phyloP scores from a whole-genome alignment of 1,139 yeast species.

The Taphrina sp. region DNA sequence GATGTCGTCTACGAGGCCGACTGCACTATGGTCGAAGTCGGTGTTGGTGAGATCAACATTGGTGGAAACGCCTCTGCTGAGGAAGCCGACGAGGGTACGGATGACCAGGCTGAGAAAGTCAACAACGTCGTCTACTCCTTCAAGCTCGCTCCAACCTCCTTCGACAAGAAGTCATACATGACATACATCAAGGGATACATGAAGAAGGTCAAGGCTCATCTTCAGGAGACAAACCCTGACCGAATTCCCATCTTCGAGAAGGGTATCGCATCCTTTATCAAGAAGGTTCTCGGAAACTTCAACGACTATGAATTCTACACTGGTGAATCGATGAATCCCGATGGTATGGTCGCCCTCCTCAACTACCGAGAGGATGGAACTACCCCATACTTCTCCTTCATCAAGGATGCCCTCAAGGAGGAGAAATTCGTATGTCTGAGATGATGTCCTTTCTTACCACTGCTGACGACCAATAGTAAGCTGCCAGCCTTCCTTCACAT shows the following conservation, averaged over 20 bases:
- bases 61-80: slow-evolving; percentile 99
- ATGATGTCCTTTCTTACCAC: too few relatives aligned
- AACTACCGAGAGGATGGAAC: slow-evolving; percentile 99
- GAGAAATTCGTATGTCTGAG: slow-evolving; percentile 31
- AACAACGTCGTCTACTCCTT: slow-evolving; percentile 98
- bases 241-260: slow-evolving; percentile 83
- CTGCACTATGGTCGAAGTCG: slow-evolving; percentile 86
- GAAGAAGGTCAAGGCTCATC: slow-evolving; percentile 64
- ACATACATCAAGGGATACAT: slow-evolving; percentile 70
- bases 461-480: too few relatives aligned
- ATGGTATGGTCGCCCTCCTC: slow-evolving; percentile 89
- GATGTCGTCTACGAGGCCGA: slow-evolving; percentile 94
- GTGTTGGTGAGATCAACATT: slow-evolving; percentile 84
- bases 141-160: slow-evolving; percentile 92
- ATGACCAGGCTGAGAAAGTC: slow-evolving; percentile 82
- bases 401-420: slow-evolving; percentile 33
- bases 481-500: too few relatives aligned
- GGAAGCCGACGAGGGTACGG: slow-evolving; percentile 78
- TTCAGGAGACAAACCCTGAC: slow-evolving; percentile 86
- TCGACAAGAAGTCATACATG: slow-evolving; percentile 78
- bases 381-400: slow-evolving; percentile 91
- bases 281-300: slow-evolving; percentile 92
- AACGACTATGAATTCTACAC: slow-evolving; percentile 99
- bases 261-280: slow-evolving; percentile 93
- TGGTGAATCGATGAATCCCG: slow-evolving; percentile 95